These are phyloP conservation scores for Chaetothyriales sp. DNA, from an alignment of 2,329 filamentous ascomycete genomes.

Conservation along the genomic window DNA sequence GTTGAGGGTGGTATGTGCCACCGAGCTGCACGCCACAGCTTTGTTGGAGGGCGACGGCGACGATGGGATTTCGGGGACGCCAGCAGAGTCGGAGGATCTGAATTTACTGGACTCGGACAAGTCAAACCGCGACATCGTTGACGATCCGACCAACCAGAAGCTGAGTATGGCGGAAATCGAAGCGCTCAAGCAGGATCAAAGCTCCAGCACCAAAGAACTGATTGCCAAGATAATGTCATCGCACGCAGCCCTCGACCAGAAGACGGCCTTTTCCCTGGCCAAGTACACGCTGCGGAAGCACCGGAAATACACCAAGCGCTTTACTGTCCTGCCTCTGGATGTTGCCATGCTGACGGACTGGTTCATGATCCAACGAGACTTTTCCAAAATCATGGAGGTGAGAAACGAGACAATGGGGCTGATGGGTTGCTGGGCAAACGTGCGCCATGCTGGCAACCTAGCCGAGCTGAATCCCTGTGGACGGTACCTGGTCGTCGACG, in stretches of 20 bases:
- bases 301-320: constrained; percentile 81
- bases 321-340: constrained; percentile 73
- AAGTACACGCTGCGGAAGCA: constrained; percentile 94
- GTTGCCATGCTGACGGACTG: constrained; percentile 62
- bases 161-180: constrained; percentile 61
- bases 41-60: constrained; percentile 41
- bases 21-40: constrained; percentile 68
- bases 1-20: constrained; percentile 63
- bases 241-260: constrained; percentile 80
- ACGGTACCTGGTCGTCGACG: constrained; percentile 72
- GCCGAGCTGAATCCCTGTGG: constrained; percentile 14
- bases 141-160: constrained; percentile 57
- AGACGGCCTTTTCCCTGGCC: constrained; percentile 81
- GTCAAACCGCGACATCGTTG: constrained; percentile 50
- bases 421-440: constrained; percentile 77
- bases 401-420: constrained; percentile 71
- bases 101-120: constrained; percentile 24
- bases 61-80: constrained; percentile 21
- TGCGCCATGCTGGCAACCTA: constrained; percentile 47
- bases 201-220: constrained; percentile 70
- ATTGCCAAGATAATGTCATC: constrained; percentile 87
- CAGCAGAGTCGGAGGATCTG: constrained; percentile 19
- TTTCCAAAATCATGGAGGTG: constrained; percentile 69
- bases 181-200: constrained; percentile 56
- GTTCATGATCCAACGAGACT: constrained; percentile 66